phyloP scores from a whole-genome alignment of 441 rosid genomes.

The Iberis amara region DNA sequence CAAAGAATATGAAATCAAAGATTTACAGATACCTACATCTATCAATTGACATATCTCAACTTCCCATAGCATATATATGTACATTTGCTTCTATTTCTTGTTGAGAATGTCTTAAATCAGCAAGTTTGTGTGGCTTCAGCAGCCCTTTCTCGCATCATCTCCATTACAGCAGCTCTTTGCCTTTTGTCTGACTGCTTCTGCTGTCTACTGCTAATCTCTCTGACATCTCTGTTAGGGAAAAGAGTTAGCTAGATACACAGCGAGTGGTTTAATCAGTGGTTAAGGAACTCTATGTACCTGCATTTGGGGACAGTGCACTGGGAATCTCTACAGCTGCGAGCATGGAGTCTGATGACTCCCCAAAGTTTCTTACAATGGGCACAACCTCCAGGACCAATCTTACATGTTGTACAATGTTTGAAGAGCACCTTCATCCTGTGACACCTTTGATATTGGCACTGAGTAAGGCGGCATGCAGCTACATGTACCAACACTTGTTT shows the following conservation, averaged over 20 bases:
- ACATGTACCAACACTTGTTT: conserved; percentile 13
- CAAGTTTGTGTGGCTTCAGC: conserved; percentile 52
- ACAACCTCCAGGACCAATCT: background rate
- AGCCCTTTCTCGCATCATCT: conserved; percentile 93
- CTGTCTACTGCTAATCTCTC: conserved; percentile 57
- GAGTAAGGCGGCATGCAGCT: background rate
- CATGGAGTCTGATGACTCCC: background rate
- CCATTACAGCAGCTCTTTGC: conserved; percentile 87
- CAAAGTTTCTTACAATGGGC: background rate
- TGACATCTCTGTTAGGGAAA: conserved; percentile 59
- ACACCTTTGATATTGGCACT: conserved; percentile 14
- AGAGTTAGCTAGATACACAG: no score
- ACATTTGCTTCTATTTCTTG: no score
- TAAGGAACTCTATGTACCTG: conserved; percentile 43
- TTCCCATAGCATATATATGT: no score
- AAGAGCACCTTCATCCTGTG: background rate
- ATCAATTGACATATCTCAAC: no score
- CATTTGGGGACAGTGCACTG: conserved; percentile 39
- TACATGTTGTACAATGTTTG: conserved; percentile 3
- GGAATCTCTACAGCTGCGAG: conserved; percentile 8
- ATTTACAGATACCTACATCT: no score
- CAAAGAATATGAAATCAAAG: no score
- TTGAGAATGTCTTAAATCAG: background rate
- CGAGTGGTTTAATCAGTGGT: no score
- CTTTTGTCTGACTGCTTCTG: conserved; percentile 86